Base-by-base conservation (phyloP, 1,139 yeast genomes). In the Blastobotrys malaysiensis region DNA sequence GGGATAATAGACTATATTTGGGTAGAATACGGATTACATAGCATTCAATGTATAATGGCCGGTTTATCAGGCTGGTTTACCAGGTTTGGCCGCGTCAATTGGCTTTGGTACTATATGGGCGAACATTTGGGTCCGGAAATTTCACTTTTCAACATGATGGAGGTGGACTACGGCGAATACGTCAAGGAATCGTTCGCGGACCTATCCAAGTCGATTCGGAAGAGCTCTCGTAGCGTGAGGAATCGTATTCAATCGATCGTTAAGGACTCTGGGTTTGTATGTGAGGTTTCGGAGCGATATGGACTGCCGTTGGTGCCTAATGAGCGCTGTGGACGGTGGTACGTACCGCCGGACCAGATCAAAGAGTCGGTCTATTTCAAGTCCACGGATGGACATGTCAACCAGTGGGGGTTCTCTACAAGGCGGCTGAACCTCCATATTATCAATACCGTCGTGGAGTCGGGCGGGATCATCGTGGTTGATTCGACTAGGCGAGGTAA, bases 301-400 rank as follows among this genome's bases (percentile, higher is more conserved):
- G 53, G 63, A 1, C 57, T 67, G 9, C 76, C 76, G 2, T 54
- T 71, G 9, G 67, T 72, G 1, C 87, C 96, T 2, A 90, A 90
- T 66, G 95, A 87, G 67, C 73, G 97, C 54, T 89, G 97, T 69
- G 97, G 97, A 0, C 67, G 82, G 13, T 90, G 97, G 97, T 90
- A 90, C 62, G 80, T 85, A 9, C 74, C 79, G 0, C 80, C 84
- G 0, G 53, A 57, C 0, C 56, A 63, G 0, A 72, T 69, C 31
- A 51, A 57, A 0, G 81, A 77, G 1, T 75, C 86, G 0, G 80
- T 84, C 14, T 89, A 89, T 65, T 90, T 90, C 73, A 90, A 90
- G 64, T 86, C 95, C 18, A 90, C 97, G 0, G 97, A 90, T 69
- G 97, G 97, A 0, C 97, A 90, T 64, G 83, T 82, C 0, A 79